Evolutionary conservation across 1,139 yeast species (phyloP), one percentile per base, ranked within the genome.

Genomic region (Magnusiomyces paraingens): DNA sequence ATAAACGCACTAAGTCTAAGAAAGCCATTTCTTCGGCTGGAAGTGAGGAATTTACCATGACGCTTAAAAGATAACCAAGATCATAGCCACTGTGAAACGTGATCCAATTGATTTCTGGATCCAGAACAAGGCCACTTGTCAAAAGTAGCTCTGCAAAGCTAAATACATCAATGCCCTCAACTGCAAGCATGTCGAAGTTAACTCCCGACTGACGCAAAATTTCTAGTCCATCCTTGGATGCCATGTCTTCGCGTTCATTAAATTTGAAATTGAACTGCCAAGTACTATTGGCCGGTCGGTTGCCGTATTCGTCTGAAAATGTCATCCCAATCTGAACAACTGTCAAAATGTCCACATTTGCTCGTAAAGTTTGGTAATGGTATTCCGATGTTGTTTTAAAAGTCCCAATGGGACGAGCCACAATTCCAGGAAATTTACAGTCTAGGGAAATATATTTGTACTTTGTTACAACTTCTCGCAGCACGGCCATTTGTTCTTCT

Each of bases 241-340:
- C 88, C 96, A 93, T 93, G 65, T 90, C 95, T 50, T 66, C 65
- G 18, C 62, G 58, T 47, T 87, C 73, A 68, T 87, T 93, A 69
- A 89, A 93, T 62, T 79, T 77, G 73, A 93, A 90, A 69, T 94
- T 94, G 73, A 93, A 91, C 69, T 93, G 98, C 96, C 97, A 93
- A 29, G 96, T 88, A 44, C 85, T 78, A 58, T 78, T 72, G 57
- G 84, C 91, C 6, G 90, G 89, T 57, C 83, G 83, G 60, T 83
- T 83, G 26, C 93, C 93, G 59, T 79, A 80, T 52, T 81, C 78
- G 68, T 91, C 96, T 53, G 93, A 79, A 38, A 91, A 76, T 21
- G 98, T 88, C 57, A 93, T 77, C 2, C 96, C 95, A 52, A 93
- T 79, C 70, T 93, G 99, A 56, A 93, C 84, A 61, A 93, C 81